Evolutionary conservation across 179 eudicot species (phyloP).

Genomic region (Carnegiea gigantea): DNA sequence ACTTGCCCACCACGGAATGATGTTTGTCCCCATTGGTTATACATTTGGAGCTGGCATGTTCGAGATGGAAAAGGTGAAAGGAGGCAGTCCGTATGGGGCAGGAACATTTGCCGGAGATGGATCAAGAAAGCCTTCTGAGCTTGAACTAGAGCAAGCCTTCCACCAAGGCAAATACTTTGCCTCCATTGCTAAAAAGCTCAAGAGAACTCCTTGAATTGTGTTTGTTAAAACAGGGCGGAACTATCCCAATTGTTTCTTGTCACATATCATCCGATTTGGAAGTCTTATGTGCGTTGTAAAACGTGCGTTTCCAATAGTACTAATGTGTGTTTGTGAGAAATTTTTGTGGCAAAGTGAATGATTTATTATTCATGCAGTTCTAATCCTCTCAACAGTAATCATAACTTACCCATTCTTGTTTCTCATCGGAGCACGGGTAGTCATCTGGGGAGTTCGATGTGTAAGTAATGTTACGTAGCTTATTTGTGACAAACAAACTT

Average conservation of each 20-base stretch:
- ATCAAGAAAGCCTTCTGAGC: slow-evolving; percentile 63
- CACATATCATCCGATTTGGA: background rate
- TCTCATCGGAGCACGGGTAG: no score
- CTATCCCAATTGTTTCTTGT: background rate
- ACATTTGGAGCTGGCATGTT: slow-evolving; percentile 78
- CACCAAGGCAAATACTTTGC: slow-evolving; percentile 80
- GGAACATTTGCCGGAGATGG: slow-evolving; percentile 82
- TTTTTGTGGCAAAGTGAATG: background rate
- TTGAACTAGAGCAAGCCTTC: slow-evolving; percentile 58
- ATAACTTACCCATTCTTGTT: no score
- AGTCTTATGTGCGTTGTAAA: background rate
- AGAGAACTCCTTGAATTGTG: slow-evolving; percentile 37
- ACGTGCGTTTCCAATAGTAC: background rate
- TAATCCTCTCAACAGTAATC: no score
- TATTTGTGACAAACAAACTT: no score
- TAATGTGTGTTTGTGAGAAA: background rate
- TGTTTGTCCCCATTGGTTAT: slow-evolving; percentile 75
- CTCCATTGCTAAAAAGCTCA: slow-evolving; percentile 64
- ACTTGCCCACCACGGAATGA: slow-evolving; percentile 79
- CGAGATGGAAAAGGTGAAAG: slow-evolving; percentile 65
- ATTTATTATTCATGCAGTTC: no score
- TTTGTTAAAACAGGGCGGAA: background rate
- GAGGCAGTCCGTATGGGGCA: slow-evolving; percentile 74
- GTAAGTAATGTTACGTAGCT: no score
- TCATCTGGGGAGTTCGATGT: no score